phyloP scores from a whole-genome alignment of 2,329 filamentous ascomycete species.

The Coniella lustricola region DNA sequence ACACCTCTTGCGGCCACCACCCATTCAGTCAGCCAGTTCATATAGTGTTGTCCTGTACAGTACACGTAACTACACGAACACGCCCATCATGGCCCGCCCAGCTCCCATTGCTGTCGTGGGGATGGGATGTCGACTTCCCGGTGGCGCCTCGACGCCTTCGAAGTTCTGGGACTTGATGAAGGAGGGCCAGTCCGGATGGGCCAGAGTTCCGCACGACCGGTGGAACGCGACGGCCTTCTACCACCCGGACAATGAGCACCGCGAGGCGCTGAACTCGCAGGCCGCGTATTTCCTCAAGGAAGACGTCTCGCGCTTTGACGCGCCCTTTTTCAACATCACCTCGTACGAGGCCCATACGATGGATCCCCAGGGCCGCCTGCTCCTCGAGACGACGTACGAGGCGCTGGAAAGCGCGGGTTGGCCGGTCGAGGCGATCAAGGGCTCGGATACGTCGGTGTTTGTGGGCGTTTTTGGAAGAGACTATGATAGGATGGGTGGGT shows the following conservation, averaged over 20 bases:
- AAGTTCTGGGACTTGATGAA: slow-evolving; percentile 26
- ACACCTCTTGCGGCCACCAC: too few relatives aligned
- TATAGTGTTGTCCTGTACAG: too few relatives aligned
- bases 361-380: slow-evolving; percentile 26
- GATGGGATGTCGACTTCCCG: slow-evolving; percentile 4
- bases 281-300: slow-evolving; percentile 28
- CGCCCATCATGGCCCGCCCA: not conserved
- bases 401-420: slow-evolving; percentile 28
- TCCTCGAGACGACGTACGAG: slow-evolving; percentile 28
- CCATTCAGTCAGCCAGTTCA: too few relatives aligned
- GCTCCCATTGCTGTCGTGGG: slow-evolving; percentile 4
- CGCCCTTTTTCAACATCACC: slow-evolving; percentile 16
- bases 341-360: slow-evolving; percentile 1
- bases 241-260: slow-evolving; percentile 26
- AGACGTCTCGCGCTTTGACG: slow-evolving; percentile 26
- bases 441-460: slow-evolving; percentile 26
- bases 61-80: not conserved
- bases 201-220: slow-evolving; percentile 24
- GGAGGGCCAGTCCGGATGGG: slow-evolving; percentile 24
- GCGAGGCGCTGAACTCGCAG: slow-evolving; percentile 26
- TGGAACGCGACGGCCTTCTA: slow-evolving; percentile 28
- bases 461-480: slow-evolving; percentile 22
- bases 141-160: slow-evolving; percentile 1
- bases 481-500: slow-evolving; percentile 12
- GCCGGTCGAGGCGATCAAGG: slow-evolving; percentile 23